Conservation (phyloP, 176 grass and related monocot species). For the Oryza officinalis region DNA sequence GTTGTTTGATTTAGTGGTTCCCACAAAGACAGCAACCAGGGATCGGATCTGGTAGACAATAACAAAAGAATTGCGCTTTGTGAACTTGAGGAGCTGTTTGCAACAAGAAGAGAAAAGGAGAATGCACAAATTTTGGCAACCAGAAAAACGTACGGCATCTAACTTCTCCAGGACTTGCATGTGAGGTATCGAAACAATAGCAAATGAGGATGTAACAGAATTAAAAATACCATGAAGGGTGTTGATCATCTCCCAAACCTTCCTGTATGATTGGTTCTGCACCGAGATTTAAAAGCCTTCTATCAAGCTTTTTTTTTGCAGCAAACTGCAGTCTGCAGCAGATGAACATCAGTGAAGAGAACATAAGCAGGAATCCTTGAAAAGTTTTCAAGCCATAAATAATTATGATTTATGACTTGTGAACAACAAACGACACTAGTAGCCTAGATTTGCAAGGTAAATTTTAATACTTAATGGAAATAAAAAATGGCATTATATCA, state of each 20-base stretch:
- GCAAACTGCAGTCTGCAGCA: neutral
- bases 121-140: neutral
- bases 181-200: neutral
- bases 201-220: neutral
- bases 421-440: neutral
- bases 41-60: conserved; percentile 65
- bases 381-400: conserved; percentile 12
- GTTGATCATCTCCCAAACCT: conserved; percentile 95
- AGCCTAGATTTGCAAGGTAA: neutral
- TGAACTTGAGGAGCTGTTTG: conserved; percentile 1
- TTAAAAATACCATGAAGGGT: conserved; percentile 76
- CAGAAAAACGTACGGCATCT: neutral
- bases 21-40: conserved; percentile 83
- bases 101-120: neutral
- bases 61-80: neutral
- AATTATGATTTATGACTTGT: neutral
- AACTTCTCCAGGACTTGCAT: neutral
- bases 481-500: neutral
- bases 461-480: neutral
- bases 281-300: conserved; percentile 73
- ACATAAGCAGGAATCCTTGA: neutral
- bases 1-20: conserved; percentile 60
- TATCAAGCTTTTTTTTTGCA: conserved; percentile 89
- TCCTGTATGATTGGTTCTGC: conserved; percentile 65
- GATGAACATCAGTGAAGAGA: conserved; percentile 20